Evolutionary conservation across 768 basidiomycete species (phyloP).

Genomic region (Serendipita sp.): DNA sequence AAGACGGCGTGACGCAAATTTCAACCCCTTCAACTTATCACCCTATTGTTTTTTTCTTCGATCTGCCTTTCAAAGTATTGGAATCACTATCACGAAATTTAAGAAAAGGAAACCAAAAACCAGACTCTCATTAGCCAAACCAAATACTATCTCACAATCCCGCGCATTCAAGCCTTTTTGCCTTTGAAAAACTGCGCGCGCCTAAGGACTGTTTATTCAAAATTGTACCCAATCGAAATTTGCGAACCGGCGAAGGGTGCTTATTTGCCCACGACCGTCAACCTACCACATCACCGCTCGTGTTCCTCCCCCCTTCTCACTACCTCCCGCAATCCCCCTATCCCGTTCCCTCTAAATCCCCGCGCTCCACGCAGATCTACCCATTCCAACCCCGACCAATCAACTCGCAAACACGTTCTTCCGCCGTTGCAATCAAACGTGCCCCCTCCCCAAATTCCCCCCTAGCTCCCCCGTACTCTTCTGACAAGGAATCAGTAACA

Average conservation of each 20-base stretch:
- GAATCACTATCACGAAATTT: slow-evolving; percentile 3
- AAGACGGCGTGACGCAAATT: neutral
- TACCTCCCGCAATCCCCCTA: too few species aligned
- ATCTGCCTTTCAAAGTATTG: neutral
- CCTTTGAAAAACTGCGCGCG: neutral
- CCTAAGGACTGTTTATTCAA: slow-evolving; percentile 6
- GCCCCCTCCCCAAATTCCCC: too few species aligned
- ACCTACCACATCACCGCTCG: neutral
- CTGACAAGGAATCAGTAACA: too few species aligned
- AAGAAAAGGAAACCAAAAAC: neutral
- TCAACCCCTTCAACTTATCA: neutral
- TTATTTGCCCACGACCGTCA: neutral
- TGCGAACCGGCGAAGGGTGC: neutral
- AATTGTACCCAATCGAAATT: neutral
- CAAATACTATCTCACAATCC: neutral
- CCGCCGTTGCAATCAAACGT: too few species aligned
- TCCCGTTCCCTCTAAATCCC: too few species aligned
- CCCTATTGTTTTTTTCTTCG: neutral
- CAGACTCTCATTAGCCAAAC: neutral
- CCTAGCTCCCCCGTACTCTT: too few species aligned
- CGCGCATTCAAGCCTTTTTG: neutral
- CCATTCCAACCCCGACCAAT: too few species aligned
- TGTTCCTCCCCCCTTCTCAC: too few species aligned
- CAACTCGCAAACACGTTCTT: too few species aligned
- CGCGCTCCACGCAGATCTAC: too few species aligned